Percentiles rank a stretch among this genome's conserved stretches.
phyloP scores from a whole-genome alignment of 2,329 filamentous ascomycete genomes.

The Verticillium nubilum region DNA sequence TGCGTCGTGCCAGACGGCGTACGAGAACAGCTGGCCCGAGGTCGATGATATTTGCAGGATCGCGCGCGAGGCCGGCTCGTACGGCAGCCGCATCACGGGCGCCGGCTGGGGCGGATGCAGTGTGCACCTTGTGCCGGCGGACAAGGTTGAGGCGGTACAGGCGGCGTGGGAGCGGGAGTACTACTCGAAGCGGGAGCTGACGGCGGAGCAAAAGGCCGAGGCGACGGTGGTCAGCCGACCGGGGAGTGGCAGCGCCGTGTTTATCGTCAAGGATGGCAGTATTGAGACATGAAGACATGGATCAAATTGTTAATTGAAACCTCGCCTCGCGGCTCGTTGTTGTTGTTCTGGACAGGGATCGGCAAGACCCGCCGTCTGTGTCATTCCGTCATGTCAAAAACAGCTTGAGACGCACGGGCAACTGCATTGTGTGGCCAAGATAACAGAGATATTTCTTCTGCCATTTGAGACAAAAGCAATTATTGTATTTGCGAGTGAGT shows the following conservation, averaged over 20 bases:
- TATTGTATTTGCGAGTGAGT: too few species aligned
- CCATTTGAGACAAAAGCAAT: too few species aligned
- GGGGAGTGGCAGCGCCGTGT: conserved; percentile 63
- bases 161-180: conserved; percentile 76
- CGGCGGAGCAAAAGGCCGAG: conserved; percentile 65
- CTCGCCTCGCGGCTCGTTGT: background rate
- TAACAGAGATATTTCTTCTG: background rate
- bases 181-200: conserved; percentile 63
- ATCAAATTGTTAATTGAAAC: background rate
- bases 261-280: conserved; percentile 27
- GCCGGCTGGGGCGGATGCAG: conserved; percentile 97
- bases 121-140: conserved; percentile 83
- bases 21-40: conserved; percentile 88
- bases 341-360: background rate
- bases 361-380: background rate
- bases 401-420: background rate
- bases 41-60: conserved; percentile 85
- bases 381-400: background rate
- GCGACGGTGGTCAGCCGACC: conserved; percentile 89
- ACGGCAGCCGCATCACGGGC: conserved; percentile 82
- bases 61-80: conserved; percentile 70
- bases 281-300: background rate
- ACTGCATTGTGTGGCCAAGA: background rate
- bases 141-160: conserved; percentile 74
- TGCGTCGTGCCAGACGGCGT: conserved; percentile 76